Conservation (phyloP, 768 basidiomycete species). For the Lentinula guzmanii region DNA sequence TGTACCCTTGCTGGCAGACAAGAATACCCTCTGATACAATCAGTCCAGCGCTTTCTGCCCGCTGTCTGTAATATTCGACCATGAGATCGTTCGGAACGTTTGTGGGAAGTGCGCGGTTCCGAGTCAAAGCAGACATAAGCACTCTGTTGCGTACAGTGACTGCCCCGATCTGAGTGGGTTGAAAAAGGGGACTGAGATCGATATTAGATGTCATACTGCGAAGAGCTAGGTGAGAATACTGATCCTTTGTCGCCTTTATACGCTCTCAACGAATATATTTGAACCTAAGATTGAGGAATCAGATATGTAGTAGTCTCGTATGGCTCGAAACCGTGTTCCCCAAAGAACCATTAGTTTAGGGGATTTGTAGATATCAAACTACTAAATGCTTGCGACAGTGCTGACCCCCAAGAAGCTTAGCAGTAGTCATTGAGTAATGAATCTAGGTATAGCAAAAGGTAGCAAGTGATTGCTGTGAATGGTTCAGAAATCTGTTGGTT, state of each 20-base stretch:
- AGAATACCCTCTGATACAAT: slow-evolving; percentile 26
- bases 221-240: background rate
- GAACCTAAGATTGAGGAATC: background rate
- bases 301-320: background rate
- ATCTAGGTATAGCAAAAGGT: no score
- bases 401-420: no score
- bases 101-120: slow-evolving; percentile 24
- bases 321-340: background rate
- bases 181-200: slow-evolving; percentile 13
- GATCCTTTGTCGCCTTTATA: background rate
- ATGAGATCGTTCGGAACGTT: slow-evolving; percentile 28
- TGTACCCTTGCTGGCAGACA: slow-evolving; percentile 24
- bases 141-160: slow-evolving; percentile 25
- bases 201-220: background rate
- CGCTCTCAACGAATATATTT: background rate
- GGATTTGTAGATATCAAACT: no score
- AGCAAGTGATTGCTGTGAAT: no score
- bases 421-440: no score
- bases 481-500: no score
- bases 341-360: background rate
- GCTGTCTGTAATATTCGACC: slow-evolving; percentile 31
- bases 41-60: slow-evolving; percentile 28
- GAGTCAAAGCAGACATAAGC: slow-evolving; percentile 29
- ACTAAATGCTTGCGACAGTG: no score
- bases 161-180: slow-evolving; percentile 25